Percentiles rank a stretch among this genome's conserved stretches.
These are phyloP conservation scores for Astragalus membranaceus DNA, from an alignment of 306 rosid genomes.

Conservation along the genomic window DNA sequence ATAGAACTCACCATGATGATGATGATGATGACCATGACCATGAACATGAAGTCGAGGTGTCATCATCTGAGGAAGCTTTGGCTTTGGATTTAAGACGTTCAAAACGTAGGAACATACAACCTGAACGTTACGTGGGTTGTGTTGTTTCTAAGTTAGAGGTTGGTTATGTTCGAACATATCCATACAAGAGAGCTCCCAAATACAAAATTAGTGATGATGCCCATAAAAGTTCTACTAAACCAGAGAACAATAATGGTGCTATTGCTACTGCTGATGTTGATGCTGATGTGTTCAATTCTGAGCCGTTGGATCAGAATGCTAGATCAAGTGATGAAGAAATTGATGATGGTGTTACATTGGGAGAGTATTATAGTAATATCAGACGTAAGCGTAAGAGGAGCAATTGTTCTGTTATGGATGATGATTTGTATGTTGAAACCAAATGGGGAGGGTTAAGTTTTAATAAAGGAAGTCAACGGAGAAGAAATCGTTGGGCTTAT, in stretches of 20 bases:
- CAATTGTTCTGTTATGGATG: conserved; percentile 25
- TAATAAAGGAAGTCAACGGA: conserved; percentile 17
- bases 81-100: conserved; percentile 59
- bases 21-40: neutral
- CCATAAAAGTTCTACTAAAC: too few species aligned
- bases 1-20: neutral
- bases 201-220: conserved; percentile 35
- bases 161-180: conserved; percentile 44
- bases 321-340: conserved; percentile 22
- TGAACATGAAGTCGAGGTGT: neutral
- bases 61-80: too few species aligned
- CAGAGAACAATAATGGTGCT: neutral
- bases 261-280: too few species aligned
- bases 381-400: conserved; percentile 19
- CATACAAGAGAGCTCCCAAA: conserved; percentile 21
- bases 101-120: conserved; percentile 60
- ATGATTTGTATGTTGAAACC: conserved; percentile 31
- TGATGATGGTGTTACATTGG: conserved; percentile 1
- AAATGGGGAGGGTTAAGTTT: conserved; percentile 41
- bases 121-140: conserved; percentile 70
- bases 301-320: neutral
- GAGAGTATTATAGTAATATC: neutral
- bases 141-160: conserved; percentile 39
- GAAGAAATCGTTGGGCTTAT: conserved; percentile 1
- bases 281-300: neutral